These are phyloP conservation scores for Tillandsia fasciculata DNA, from an alignment of 176 grass and related monocot species.

Conservation along the genomic window DNA sequence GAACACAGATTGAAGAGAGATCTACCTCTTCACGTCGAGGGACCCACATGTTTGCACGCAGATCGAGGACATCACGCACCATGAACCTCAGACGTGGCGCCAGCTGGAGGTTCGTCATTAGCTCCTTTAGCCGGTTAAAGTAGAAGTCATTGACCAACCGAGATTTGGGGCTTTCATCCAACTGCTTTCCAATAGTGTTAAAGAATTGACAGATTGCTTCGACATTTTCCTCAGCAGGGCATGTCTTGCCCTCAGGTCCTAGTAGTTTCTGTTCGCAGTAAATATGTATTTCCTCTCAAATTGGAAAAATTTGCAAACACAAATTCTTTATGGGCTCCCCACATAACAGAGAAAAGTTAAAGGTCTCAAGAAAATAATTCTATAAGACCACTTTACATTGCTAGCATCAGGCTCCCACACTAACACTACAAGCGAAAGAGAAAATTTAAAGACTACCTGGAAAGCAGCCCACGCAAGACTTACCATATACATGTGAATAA, in stretches of 20 bases:
- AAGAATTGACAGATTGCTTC: conserved; percentile 92
- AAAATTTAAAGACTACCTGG: no score
- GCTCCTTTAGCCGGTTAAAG: conserved; percentile 70
- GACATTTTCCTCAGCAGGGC: conserved; percentile 74
- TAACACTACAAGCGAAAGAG: no score
- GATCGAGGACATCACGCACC: conserved; percentile 64
- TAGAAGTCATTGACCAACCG: conserved; percentile 61
- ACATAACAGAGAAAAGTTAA: not conserved
- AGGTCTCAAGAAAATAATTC: not conserved
- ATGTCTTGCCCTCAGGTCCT: conserved; percentile 54
- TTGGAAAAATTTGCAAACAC: no score
- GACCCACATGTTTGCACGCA: conserved; percentile 75
- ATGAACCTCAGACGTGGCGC: conserved; percentile 66
- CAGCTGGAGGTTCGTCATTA: conserved; percentile 44
- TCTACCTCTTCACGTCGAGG: conserved; percentile 78
- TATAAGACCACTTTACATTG: not conserved
- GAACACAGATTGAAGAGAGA: not conserved
- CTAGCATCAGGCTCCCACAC: no score
- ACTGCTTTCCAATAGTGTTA: conserved; percentile 86
- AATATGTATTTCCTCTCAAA: not conserved
- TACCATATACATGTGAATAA: no score
- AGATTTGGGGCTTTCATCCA: conserved; percentile 70
- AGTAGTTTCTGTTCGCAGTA: conserved; percentile 42
- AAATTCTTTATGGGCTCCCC: no score
- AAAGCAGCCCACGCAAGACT: no score